A percentile compares a stretch with the other conserved stretches of the same genome.
Evolutionary conservation across 2,329 filamentous ascomycete species (phyloP).

Genomic region (Diplodia intermedia): DNA sequence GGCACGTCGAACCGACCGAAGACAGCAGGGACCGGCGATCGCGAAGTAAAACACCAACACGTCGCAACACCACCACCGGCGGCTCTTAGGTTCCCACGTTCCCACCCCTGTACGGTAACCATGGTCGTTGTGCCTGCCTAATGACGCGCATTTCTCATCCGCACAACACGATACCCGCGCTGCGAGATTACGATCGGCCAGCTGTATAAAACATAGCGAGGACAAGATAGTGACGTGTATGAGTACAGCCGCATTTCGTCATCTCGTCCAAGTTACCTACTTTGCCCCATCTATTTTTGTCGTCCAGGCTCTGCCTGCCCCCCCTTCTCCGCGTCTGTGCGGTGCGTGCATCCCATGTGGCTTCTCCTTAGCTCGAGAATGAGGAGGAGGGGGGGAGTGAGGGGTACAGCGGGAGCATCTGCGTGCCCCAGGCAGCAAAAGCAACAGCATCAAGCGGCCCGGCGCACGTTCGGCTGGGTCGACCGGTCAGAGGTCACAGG

Average conservation of each 20-base stretch:
- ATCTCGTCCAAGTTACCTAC: conserved; percentile 5
- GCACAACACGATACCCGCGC: conserved; percentile 21
- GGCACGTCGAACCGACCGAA: conserved; percentile 20
- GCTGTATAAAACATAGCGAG: conserved; percentile 22
- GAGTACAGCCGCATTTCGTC: conserved; percentile 17
- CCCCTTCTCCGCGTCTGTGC: not conserved
- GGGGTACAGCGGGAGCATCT: not conserved
- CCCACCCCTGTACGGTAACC: not conserved
- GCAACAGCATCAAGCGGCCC: not conserved
- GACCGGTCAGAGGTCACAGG: conserved; percentile 1
- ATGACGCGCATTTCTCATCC: conserved; percentile 12
- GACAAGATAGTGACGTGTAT: conserved; percentile 9
- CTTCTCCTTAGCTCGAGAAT: not conserved
- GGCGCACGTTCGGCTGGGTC: not conserved
- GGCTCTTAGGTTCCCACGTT: not conserved
- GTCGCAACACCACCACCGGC: not conserved
- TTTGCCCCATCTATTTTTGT: conserved; percentile 6
- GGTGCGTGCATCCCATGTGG: not conserved
- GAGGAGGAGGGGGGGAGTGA: not conserved
- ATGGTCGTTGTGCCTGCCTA: conserved; percentile 16
- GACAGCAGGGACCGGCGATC: conserved; percentile 1
- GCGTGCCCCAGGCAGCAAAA: not conserved
- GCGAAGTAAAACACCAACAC: not conserved
- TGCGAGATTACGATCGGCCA: conserved; percentile 19
- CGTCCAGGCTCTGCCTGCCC: not conserved